Percentiles rank a stretch among this genome's conserved stretches.
Evolutionary conservation across 1,284 basidiomycete genomes (phyloP).

Genomic region (Coniferiporia weirii): DNA sequence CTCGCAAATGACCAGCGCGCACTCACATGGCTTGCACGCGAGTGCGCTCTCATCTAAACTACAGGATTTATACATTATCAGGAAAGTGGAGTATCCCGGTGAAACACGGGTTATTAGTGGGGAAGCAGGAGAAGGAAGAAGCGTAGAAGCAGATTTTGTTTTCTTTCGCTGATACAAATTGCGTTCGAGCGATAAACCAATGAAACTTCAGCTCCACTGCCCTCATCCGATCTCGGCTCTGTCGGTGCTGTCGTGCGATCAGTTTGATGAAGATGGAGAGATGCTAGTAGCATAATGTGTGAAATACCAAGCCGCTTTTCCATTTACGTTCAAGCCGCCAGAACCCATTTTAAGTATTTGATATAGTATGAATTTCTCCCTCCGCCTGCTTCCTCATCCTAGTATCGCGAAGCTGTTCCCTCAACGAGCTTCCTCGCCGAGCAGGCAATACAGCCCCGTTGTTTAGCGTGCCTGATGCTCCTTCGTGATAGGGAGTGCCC

Average conservation of each 20-base stretch:
- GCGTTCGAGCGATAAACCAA: no score
- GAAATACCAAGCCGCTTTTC: no score
- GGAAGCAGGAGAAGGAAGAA: neutral
- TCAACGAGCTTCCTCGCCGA: neutral
- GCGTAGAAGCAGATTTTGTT: neutral
- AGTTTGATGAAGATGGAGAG: neutral
- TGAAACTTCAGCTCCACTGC: no score
- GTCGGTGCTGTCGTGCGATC: neutral
- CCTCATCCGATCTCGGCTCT: no score
- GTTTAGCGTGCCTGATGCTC: no score
- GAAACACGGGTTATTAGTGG: neutral
- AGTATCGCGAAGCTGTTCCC: neutral
- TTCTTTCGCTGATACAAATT: neutral
- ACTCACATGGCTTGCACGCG: constrained; percentile 72
- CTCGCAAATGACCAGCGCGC: constrained; percentile 70
- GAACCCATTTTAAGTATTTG: neutral
- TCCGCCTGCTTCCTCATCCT: neutral
- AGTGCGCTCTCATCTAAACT: constrained; percentile 40
- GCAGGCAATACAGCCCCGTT: neutral
- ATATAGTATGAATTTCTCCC: neutral
- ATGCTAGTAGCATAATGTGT: neutral
- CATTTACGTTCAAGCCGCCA: no score
- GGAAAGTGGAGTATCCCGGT: neutral
- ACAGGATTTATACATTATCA: neutral
- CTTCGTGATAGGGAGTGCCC: no score